Evolutionary conservation across 73 alveolate genomes (phyloP), one percentile per base, ranked within the genome.

Genomic region (Stentor coeruleus): DNA sequence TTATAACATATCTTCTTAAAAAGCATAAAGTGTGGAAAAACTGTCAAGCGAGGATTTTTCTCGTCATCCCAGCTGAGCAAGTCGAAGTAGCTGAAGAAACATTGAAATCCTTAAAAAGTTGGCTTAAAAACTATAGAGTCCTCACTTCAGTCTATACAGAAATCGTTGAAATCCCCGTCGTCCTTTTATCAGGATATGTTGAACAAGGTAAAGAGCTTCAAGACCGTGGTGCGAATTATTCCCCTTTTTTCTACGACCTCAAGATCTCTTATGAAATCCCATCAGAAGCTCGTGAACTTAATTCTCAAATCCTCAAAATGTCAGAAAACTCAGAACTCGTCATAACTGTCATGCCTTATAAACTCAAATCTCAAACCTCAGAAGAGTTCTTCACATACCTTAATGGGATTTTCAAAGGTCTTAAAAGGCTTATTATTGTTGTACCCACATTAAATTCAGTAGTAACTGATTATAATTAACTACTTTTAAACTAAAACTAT

Each of bases 21-120:
- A 66, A 81, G 38, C 42, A 82, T 30, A 81, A 81, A n/a, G 82
- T 82, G 28, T 89, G 95, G 95, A 82, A 76, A 36, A 3, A 81
- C 28, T 89, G 92, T 37, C 42, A 74, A 3, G 87, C 83, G 1
- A 55, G 95, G 38, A 77, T 89, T 35, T 89, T 89, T 66, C 76
- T 89, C 3, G 86, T 74, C 59, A 81, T 91, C 36, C 58, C 95
- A 0, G 81, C 74, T 33, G 83, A 42, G 3, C 77, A 81, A 36
- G 58, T 72, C 3, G 91, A 88, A 74, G 59, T 42, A 3, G 86
- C 28, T 11, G 66, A 49, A 49, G 20, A 20, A 11, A 11, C 28
- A 11, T 49, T 49, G 20, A 49, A 49, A 20, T 6, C 66, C 20
- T 49, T 49, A 20, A 49, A 49, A 20, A 20, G 20, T 11, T 49